Percentiles rank a stretch among this genome's conserved stretches.
These are phyloP conservation scores for Scleromitrula shiraiana DNA, from an alignment of 2,329 filamentous ascomycete genomes.

Conservation along the genomic window DNA sequence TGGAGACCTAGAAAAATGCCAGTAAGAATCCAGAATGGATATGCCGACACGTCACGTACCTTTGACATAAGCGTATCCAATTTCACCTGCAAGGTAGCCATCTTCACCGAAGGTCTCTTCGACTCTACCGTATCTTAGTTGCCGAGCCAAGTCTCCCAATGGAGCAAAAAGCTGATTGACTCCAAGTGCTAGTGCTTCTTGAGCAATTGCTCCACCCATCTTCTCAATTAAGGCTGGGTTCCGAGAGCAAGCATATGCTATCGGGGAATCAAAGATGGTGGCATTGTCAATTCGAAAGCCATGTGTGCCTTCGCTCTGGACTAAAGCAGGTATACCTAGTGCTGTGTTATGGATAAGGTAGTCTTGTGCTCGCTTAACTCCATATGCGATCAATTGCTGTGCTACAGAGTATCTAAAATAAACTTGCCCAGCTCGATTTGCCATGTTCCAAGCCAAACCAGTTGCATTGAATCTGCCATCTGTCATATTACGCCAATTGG, in stretches of 20 bases:
- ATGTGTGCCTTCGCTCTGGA: slow-evolving; percentile 69
- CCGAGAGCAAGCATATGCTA: slow-evolving; percentile 64
- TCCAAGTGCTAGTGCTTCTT: slow-evolving; percentile 58
- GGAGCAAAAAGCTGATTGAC: slow-evolving; percentile 69
- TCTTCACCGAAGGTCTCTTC: slow-evolving; percentile 70
- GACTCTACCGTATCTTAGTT: slow-evolving; percentile 63
- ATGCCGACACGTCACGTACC: slow-evolving; percentile 44
- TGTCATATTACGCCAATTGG: slow-evolving; percentile 65
- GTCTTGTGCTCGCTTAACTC: slow-evolving; percentile 58
- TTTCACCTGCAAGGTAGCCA: slow-evolving; percentile 56
- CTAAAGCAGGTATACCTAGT: slow-evolving; percentile 62
- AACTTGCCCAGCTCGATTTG: slow-evolving; percentile 44
- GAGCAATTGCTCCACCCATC: slow-evolving; percentile 58
- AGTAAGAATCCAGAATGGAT: not conserved
- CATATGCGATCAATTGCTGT: slow-evolving; percentile 54
- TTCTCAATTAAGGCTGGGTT: slow-evolving; percentile 56
- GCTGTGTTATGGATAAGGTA: slow-evolving; percentile 60
- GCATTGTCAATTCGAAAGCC: slow-evolving; percentile 65
- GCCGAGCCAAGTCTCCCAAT: slow-evolving; percentile 61
- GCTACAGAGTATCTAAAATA: slow-evolving; percentile 63
- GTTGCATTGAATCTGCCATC: slow-evolving; percentile 59
- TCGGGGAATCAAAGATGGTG: slow-evolving; percentile 73
- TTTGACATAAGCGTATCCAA: slow-evolving; percentile 51
- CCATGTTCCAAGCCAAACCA: slow-evolving; percentile 59
- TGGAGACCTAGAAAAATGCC: slow-evolving; percentile 50